Evolutionary conservation across 2,329 filamentous ascomycete genomes (phyloP), one percentile per base, ranked within the genome.

Genomic region (Dothideomycetes sp.): DNA sequence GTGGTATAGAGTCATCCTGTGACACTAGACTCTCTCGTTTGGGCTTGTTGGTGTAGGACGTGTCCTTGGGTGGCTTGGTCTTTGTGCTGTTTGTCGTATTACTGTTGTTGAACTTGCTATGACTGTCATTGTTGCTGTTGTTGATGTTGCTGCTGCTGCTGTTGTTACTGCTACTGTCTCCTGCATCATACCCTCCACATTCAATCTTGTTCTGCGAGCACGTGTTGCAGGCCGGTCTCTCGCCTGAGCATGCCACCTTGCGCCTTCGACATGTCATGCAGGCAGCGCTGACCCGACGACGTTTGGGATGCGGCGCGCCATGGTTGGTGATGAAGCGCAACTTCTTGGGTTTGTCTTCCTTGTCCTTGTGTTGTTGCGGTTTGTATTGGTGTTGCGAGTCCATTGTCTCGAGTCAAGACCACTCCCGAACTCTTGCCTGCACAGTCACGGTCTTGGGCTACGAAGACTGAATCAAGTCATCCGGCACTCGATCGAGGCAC

Each of bases 271-370:
- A 70, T 15, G 65, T 68, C 49, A 69, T 43, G 42, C 66, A 70
- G 9, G 84, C 84, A 53, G 83, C 80, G 62, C 80, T 85, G 54
- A 89, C 84, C 52, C 84, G 72, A 55, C 84, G 73, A 51, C 83
- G 71, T 62, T 88, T 89, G 18, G 81, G 80, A 45, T 84, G 82
- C 36, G 84, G 84, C 48, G 84, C 81, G 46, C 84, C 83, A 62
- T 87, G 81, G 53, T 80, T 86, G 48, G 85, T 83, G 51, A 89
- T 83, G 58, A 88, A 89, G 51, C 83, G 80, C 33, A 61, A 38
- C 19, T 47, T 44, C 19, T 45, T 43, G 15, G 40, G 31, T 18
- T 45, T 41, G n/a, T 41, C 31, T n/a, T 42, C 36, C 16, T 36
- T 27, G 22, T 38, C 34, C 11, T 32, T 15, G 19, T 35, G 38